These are phyloP conservation scores for Aspergillus persii DNA, from an alignment of 2,329 filamentous ascomycete species.

Conservation along the genomic window DNA sequence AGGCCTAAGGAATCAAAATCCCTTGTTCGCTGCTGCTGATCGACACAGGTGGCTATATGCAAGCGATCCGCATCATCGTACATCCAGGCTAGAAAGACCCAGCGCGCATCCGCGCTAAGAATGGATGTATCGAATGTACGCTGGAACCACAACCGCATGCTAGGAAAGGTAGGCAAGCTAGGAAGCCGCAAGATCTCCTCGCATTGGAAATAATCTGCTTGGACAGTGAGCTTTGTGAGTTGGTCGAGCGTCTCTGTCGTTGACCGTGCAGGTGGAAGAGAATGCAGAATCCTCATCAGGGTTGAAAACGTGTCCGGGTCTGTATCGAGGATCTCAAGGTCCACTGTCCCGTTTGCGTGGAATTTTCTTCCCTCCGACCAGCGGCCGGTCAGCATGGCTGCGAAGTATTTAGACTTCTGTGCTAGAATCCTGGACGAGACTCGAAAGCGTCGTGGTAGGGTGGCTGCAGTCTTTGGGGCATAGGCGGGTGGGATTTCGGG, in stretches of 20 bases:
- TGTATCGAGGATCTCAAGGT: background rate
- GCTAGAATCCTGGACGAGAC: background rate
- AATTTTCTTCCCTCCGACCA: background rate
- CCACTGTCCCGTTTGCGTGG: background rate
- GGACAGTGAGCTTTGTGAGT: background rate
- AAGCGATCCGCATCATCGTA: background rate
- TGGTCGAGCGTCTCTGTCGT: background rate
- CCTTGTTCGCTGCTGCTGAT: background rate
- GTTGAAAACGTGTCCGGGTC: background rate
- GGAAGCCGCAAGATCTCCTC: background rate
- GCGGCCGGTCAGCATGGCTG: background rate
- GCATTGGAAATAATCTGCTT: background rate
- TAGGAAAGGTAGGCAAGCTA: too few relatives aligned
- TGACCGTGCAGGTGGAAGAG: too few relatives aligned
- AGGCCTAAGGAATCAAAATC: background rate
- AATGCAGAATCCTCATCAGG: background rate
- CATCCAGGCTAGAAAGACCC: background rate
- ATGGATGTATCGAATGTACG: too few relatives aligned
- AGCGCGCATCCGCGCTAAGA: background rate
- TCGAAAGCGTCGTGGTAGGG: background rate
- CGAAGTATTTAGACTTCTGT: background rate
- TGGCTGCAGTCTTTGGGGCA: too few relatives aligned
- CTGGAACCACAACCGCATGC: too few relatives aligned
- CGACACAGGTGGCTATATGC: background rate
- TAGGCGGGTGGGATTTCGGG: background rate